phyloP scores from a whole-genome alignment of 2,329 filamentous ascomycete species.

The Penicillium sp. region DNA sequence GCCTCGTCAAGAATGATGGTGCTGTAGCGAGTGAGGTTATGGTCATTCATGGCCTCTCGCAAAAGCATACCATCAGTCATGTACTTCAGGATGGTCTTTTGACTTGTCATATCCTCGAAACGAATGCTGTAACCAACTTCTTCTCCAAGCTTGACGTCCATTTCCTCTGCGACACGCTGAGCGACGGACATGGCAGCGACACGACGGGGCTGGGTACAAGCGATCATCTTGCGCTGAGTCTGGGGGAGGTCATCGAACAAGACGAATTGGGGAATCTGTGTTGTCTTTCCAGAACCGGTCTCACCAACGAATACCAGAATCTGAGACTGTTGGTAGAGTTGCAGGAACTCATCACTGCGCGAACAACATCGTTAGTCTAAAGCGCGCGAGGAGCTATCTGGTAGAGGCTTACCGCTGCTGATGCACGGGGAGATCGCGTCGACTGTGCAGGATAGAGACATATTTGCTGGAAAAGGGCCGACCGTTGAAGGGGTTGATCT shows the following conservation, averaged over 20 bases:
- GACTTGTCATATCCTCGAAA: constrained; percentile 91
- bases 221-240: constrained; percentile 79
- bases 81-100: constrained; percentile 93
- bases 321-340: constrained; percentile 88
- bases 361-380: constrained; percentile 7
- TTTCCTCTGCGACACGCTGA: constrained; percentile 93
- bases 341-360: constrained; percentile 78
- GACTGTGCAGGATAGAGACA: constrained; percentile 80
- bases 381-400: neutral
- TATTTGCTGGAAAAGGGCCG: constrained; percentile 76
- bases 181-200: constrained; percentile 98
- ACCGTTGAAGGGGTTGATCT: constrained; percentile 82
- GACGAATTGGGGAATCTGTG: constrained; percentile 97
- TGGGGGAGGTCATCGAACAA: constrained; percentile 95
- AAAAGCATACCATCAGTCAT: constrained; percentile 99
- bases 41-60: constrained; percentile 94
- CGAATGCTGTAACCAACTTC: constrained; percentile 98
- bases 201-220: constrained; percentile 95
- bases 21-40: constrained; percentile 86
- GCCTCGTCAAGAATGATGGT: constrained; percentile 98
- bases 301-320: constrained; percentile 98
- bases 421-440: constrained; percentile 85
- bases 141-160: constrained; percentile 88
- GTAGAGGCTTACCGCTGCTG: constrained; percentile 68
- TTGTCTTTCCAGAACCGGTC: constrained; percentile 98